Conservation (phyloP, 1,284 basidiomycete species). For the Ustilago lituana region DNA sequence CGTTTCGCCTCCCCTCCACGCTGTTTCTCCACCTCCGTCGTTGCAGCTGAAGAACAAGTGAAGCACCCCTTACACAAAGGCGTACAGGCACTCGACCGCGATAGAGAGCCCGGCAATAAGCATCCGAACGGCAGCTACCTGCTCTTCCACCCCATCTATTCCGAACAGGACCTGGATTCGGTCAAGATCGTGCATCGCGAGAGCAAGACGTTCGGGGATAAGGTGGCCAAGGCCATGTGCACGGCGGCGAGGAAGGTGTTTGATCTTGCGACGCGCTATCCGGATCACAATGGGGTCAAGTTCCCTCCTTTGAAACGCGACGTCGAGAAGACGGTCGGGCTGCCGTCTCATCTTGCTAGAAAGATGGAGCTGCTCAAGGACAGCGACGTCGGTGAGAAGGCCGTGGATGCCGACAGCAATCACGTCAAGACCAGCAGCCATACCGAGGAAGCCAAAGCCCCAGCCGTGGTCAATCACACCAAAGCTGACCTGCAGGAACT, state of each 20-base stretch:
- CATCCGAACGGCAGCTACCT: constrained; percentile 45
- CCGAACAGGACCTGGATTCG: constrained; percentile 75
- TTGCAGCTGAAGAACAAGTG: too few species aligned
- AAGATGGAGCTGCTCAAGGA: constrained; percentile 34
- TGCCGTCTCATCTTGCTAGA: constrained; percentile 27
- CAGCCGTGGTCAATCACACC: constrained; percentile 20
- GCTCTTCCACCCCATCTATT: constrained; percentile 51
- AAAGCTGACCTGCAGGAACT: constrained; percentile 12
- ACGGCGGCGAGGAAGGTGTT: constrained; percentile 35
- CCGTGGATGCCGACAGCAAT: neutral
- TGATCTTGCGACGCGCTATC: constrained; percentile 58
- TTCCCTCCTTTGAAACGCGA: constrained; percentile 48
- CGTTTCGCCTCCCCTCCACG: constrained; percentile 1
- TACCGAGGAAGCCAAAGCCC: neutral
- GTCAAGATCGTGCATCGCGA: constrained; percentile 81
- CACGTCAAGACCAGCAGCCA: neutral
- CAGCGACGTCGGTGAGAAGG: too few species aligned
- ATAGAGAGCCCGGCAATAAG: constrained; percentile 10
- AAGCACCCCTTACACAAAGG: constrained; percentile 5
- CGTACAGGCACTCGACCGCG: constrained; percentile 32
- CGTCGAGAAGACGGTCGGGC: constrained; percentile 33
- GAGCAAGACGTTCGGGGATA: constrained; percentile 77
- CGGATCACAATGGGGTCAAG: constrained; percentile 38
- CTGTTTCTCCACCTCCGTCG: constrained; percentile 5
- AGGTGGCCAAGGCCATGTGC: constrained; percentile 72